Base-by-base conservation (phyloP, 352 stramenopile species). In the Globisporangium acanthophoron region DNA sequence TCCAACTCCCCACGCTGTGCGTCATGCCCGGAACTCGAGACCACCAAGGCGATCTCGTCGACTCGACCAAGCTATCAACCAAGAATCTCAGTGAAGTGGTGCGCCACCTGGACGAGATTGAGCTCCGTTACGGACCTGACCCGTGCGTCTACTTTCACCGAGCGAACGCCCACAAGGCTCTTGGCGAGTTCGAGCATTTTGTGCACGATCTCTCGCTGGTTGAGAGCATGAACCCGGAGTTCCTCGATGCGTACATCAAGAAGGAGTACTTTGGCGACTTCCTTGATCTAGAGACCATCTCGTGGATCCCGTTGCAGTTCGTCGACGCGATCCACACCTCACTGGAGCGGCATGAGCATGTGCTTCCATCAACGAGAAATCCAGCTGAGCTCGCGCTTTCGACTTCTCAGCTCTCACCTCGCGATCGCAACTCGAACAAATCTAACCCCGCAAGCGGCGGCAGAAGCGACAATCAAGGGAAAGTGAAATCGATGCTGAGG, bases 81-180 rank as follows among this genome's bases (percentile, higher is more conserved):
- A 68, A 73, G 47, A 75, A 76, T 49, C 47, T 87, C 0, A 53
- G 61, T 5, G 73, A 88, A 49, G 55, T 73, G 0, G 35, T 86
- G 31, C 67, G 73, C 2, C 77, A 88, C 47, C 52, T 88, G 24
- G 68, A 76, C 21, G 75, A 88, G 55, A 54, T 86, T 24, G 78
- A 86, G 44, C 71, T 61, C 48, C 74, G 78, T 2, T 88, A 88
- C 27, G 78, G 75, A 3, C 78, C 75, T 0, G 76, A 88, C 49
- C 31, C 71, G 8, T 84, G 71, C 56, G 29, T 86, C 21, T 86
- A 85, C 54, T 86, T 88, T 40, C 78, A 88, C 54, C 71, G 78
- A 31, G 71, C 75, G 0, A 83, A 80, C 33, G 43, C 78, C 0
- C 60, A 86, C 47, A 71, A 74, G 11, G 78, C 78, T 0, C 74